A percentile compares a stretch with the other conserved stretches of the same genome.
These are phyloP conservation scores for Sporothrix dimorphospora DNA, from an alignment of 2,329 filamentous ascomycete species.

Conservation along the genomic window DNA sequence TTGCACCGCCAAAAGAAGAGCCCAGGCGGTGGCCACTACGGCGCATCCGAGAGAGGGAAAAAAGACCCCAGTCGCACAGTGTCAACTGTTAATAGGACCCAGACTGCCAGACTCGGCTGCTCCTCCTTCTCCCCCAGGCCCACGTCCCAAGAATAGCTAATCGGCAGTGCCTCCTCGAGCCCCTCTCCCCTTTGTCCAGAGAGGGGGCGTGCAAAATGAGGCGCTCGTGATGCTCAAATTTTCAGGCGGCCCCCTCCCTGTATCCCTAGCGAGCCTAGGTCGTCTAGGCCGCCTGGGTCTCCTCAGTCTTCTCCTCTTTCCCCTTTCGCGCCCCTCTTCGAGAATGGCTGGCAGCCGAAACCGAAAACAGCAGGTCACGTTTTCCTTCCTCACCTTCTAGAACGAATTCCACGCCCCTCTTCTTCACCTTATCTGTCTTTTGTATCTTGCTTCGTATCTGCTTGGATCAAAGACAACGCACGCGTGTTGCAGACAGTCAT, in stretches of 20 bases:
- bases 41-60: conserved; percentile 4
- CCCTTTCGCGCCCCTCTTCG: not conserved
- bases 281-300: not conserved
- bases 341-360: too few species aligned
- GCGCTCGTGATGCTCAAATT: conserved; percentile 25
- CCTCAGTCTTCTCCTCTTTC: not conserved
- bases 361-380: conserved; percentile 21
- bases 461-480: not conserved
- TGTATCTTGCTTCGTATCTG: not conserved
- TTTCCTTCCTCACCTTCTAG: conserved; percentile 18
- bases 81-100: not conserved
- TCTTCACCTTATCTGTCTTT: not conserved
- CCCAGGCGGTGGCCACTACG: conserved; percentile 14
- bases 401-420: conserved; percentile 1
- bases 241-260: conserved; percentile 21
- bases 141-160: conserved; percentile 11
- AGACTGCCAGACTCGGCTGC: too few species aligned
- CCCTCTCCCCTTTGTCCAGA: conserved; percentile 11
- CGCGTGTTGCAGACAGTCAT: not conserved
- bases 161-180: conserved; percentile 2
- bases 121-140: not conserved
- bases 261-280: conserved; percentile 12
- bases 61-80: conserved; percentile 13
- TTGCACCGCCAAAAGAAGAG: not conserved
- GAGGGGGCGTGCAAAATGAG: conserved; percentile 5